Evolutionary conservation across 176 grass and related monocot species (phyloP), one percentile per base, ranked within the genome.

Genomic region (Chloris gayana): DNA sequence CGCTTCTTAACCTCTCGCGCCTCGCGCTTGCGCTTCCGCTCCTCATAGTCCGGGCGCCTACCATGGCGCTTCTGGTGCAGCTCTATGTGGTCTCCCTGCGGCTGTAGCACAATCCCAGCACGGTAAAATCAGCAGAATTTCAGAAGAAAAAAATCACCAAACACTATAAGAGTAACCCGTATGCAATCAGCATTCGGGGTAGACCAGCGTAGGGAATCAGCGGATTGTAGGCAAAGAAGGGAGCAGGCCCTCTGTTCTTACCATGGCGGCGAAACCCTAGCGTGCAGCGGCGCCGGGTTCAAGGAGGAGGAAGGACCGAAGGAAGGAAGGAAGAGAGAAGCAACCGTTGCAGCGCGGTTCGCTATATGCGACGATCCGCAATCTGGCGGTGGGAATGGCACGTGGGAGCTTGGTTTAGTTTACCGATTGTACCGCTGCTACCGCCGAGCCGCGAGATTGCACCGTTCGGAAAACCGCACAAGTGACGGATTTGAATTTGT

Each of bases 11-110:
- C 95, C 41, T 85, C 84, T 21, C 90, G 92, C 66, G 95, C 92
- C 67, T 93, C 85, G 77, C 67, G 86, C 88, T 94, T 98, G 72
- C 92, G 95, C 85, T 92, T 90, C 42, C 88, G 74, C 80, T 94
- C 90, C 57, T 94, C 91, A 78, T 87, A 87, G 57, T 94, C 95
- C 49, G 51, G 67, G 8, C 90, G 92, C 57, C 78, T 70, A 12
- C 92, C 90, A 94, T 98, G 80, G 83, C 92, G 95, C 90, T 94
- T 98, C 92, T 89, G 81, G 77, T 86, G 84, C 57, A 93, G 88
- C 17, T 94, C 89, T 22, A 94, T 98, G 26, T 98, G 70, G 65
- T 98, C 92, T 74, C 88, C 95, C 91, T 98, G 90, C 50, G 92
- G 91, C 90, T 94, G 85, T 78, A 85, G 74, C 34, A n/a, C 14